Conservation (phyloP, 208 protist species). For the Wallacemonas sp. region DNA sequence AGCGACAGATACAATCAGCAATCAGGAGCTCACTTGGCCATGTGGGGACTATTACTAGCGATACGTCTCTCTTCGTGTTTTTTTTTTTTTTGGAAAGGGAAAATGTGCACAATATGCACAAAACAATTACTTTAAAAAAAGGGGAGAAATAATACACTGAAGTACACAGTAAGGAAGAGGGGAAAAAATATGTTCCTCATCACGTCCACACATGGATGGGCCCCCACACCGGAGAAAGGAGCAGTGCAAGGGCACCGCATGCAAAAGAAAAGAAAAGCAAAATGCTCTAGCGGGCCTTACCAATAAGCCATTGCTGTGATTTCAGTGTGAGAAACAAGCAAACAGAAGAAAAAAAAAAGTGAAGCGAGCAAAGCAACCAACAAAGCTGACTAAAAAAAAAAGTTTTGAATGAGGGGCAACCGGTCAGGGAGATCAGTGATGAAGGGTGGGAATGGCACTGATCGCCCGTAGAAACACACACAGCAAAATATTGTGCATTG, state of each 20-base stretch:
- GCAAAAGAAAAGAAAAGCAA: neutral
- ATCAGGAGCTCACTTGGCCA: no score
- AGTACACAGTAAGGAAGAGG: no score
- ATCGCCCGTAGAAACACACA: no score
- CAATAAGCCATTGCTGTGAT: neutral
- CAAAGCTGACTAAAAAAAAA: conserved; percentile 7
- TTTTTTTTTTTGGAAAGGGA: neutral
- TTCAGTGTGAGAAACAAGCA: conserved; percentile 6
- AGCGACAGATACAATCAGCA: no score
- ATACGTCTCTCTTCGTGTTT: neutral
- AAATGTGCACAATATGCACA: no score
- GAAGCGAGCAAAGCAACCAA: neutral
- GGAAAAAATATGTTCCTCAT: neutral
- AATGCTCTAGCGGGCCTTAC: neutral
- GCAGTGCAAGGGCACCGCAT: no score
- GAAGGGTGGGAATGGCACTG: no score
- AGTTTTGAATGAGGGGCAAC: no score
- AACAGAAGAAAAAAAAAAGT: conserved; percentile 10
- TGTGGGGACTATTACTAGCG: no score
- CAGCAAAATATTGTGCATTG: no score
- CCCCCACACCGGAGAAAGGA: neutral
- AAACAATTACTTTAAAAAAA: no score
- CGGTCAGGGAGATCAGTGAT: no score
- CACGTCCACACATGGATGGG: neutral
- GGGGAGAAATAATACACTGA: neutral